These are phyloP conservation scores for Gracilariopsis chorda DNA, from an alignment of 23 red algal species.

Conservation along the genomic window DNA sequence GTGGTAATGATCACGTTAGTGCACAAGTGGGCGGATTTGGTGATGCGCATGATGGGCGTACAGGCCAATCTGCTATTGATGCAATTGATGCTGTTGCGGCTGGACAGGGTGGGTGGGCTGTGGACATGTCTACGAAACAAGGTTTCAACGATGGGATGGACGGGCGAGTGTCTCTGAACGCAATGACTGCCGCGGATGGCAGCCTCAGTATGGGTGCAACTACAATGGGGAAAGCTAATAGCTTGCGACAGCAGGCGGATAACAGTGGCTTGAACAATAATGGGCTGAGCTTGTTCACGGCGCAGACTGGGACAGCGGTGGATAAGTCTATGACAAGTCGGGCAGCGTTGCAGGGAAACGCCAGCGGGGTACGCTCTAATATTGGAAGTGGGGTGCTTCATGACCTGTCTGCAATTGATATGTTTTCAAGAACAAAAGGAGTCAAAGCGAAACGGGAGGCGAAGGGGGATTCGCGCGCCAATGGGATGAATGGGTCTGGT, in stretches of 20 bases:
- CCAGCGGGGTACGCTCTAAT: too few species aligned
- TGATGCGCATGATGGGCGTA: background rate
- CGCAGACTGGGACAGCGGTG: background rate
- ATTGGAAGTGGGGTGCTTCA: background rate
- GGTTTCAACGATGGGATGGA: constrained; percentile 11
- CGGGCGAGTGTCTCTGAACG: background rate
- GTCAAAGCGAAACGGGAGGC: background rate
- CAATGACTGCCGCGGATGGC: background rate
- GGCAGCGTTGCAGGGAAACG: too few species aligned
- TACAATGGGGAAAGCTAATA: background rate
- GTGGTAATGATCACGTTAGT: background rate
- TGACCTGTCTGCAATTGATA: background rate
- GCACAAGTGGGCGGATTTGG: background rate
- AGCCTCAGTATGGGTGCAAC: background rate
- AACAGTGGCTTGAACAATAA: too few species aligned
- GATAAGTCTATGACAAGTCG: background rate
- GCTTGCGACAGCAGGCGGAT: background rate
- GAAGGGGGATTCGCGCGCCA: background rate
- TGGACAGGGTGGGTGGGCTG: constrained; percentile 28
- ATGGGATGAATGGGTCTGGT: background rate
- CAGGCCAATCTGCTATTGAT: constrained; percentile 28
- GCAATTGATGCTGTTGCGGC: constrained; percentile 27
- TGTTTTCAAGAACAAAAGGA: background rate
- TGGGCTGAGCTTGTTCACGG: constrained; percentile 12
- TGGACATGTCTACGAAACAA: background rate